These are phyloP conservation scores for Phragmites australis DNA, from an alignment of 176 grass and related monocot species.

Conservation along the genomic window DNA sequence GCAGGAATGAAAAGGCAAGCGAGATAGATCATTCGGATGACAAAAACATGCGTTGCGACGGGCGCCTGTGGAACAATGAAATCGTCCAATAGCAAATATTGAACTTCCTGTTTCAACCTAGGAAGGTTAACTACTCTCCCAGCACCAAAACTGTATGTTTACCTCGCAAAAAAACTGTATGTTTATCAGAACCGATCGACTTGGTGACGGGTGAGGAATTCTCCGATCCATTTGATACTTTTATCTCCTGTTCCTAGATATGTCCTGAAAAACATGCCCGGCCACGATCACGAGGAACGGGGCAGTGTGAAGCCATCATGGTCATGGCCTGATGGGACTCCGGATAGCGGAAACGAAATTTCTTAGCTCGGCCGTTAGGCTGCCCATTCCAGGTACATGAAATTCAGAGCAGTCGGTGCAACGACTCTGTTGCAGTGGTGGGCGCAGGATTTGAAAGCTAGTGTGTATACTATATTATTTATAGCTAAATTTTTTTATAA, in stretches of 20 bases:
- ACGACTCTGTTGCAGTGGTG: conserved; percentile 3
- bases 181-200: background rate
- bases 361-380: background rate
- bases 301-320: background rate
- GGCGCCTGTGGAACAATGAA: no score
- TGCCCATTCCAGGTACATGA: conserved; percentile 33
- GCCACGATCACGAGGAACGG: background rate
- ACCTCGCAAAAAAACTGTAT: no score
- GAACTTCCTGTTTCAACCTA: background rate
- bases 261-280: conserved; percentile 1
- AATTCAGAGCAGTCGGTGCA: conserved; percentile 39
- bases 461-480: no score
- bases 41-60: no score
- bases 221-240: background rate
- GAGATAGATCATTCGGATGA: no score
- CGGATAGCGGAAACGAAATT: background rate
- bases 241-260: background rate
- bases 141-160: no score
- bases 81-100: background rate
- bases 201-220: background rate
- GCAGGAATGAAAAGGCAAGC: no score
- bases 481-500: no score
- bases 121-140: background rate
- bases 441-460: no score
- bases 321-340: background rate